Evolutionary conservation across 2,329 filamentous ascomycete genomes (phyloP), one percentile per base, ranked within the genome.

Genomic region (Sarocladium strictum): DNA sequence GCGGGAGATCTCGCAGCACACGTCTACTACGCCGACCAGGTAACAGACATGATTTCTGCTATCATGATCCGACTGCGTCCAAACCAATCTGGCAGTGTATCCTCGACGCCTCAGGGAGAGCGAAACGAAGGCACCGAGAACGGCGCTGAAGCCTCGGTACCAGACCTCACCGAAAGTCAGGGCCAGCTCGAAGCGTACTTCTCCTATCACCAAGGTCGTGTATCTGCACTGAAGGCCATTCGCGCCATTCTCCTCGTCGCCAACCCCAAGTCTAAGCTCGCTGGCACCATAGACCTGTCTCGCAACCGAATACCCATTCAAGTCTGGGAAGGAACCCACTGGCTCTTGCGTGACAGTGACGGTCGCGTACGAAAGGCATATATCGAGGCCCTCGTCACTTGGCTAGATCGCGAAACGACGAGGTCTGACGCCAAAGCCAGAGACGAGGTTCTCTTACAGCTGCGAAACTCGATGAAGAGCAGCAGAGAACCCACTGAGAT

Each of bases 291-390:
- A 53, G 81, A 81, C 27, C 80, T 94, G 53, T 83, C 84, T 5
- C 81, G 91, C 58, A 89, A 87, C 66, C 83, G 78, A 38, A 89
- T 95, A 1, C 85, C 89, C 0, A 78, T 96, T 9, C 81, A 88
- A 54, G 87, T 92, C 0, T 99, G 94, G 94, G 92, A 97, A 69
- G 90, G 90, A n/a, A 96, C 92, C 0, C 90, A 97, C 58, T 96
- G 90, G 89, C 81, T 97, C 43, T 74, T 97, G 19, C 85, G 88
- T 35, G 93, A 97, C 63, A 78, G 83, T 1, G 86, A 92, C 62
- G 83, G 83, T 29, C 78, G 83, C 29, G 91, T 97, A 32, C 84
- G 92, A 54, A 86, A 86, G 65, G 89, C 91, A 0, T 99, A 97
- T 62, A 83, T 86, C 6, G 90, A 96, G 67, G 89, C 90, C 3